Evolutionary conservation across 2,329 filamentous ascomycete genomes (phyloP).

Genomic region (Exophiala mesophila): DNA sequence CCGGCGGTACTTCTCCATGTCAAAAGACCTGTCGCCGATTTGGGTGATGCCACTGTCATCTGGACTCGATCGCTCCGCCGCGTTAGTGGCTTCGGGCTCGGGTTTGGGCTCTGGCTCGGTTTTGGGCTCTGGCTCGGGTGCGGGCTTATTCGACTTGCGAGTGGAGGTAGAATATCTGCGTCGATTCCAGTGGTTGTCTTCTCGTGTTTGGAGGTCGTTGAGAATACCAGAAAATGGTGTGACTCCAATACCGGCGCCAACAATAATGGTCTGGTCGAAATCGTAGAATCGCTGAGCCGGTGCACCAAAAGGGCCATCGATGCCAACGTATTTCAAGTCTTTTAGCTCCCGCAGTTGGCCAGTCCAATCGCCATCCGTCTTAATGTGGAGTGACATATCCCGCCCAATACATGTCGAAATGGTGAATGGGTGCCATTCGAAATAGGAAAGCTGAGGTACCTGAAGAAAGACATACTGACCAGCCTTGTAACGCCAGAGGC

Average conservation of each 20-base stretch:
- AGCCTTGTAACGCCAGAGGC: conserved; percentile 52
- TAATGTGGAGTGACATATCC: conserved; percentile 54
- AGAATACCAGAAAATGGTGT: conserved; percentile 56
- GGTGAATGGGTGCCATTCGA: conserved; percentile 58
- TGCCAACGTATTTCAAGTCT: conserved; percentile 45
- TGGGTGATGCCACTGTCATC: not conserved
- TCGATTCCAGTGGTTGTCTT: conserved; percentile 12
- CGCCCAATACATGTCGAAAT: conserved; percentile 52
- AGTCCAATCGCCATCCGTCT: conserved; percentile 56
- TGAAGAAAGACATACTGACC: conserved; percentile 56
- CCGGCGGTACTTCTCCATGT: conserved; percentile 37
- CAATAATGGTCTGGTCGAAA: conserved; percentile 52
- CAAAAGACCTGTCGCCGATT: not conserved
- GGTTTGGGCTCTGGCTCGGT: not conserved
- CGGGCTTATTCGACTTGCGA: conserved; percentile 1
- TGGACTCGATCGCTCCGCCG: not conserved
- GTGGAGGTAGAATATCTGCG: conserved; percentile 10
- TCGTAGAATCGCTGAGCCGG: conserved; percentile 57
- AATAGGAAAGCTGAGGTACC: conserved; percentile 49
- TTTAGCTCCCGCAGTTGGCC: conserved; percentile 41
- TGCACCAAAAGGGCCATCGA: conserved; percentile 56
- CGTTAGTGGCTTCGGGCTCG: not conserved
- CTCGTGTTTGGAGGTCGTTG: conserved; percentile 45
- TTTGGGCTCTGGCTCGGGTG: not conserved
- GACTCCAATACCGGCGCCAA: conserved; percentile 55